These are phyloP conservation scores for Ramichloridium luteum DNA, from an alignment of 2,329 filamentous ascomycete genomes.

Conservation along the genomic window DNA sequence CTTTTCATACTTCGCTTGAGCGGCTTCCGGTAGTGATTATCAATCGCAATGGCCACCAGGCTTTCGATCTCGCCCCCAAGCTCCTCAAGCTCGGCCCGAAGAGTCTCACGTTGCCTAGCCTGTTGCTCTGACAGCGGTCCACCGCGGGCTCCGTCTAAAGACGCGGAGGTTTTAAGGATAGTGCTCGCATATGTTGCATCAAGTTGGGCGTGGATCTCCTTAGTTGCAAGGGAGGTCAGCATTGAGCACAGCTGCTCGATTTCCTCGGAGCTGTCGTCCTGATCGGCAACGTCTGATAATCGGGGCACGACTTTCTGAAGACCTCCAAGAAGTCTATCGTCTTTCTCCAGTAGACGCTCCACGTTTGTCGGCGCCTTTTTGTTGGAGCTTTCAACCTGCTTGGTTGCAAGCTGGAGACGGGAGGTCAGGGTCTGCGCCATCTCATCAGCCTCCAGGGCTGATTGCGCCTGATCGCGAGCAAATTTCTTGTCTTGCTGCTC, in stretches of 20 bases:
- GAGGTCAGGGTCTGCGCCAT: slow-evolving; percentile 19
- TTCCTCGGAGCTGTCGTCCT: slow-evolving; percentile 36
- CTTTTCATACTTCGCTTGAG: slow-evolving; percentile 35
- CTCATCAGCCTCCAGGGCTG: slow-evolving; percentile 28
- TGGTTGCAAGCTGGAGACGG: slow-evolving; percentile 30
- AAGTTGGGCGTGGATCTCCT: slow-evolving; percentile 31
- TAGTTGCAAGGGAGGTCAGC: slow-evolving; percentile 28
- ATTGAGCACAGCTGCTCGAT: slow-evolving; percentile 44
- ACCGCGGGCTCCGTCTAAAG: slow-evolving; percentile 12
- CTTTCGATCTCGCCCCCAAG: slow-evolving; percentile 57
- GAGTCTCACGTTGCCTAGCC: slow-evolving; percentile 28
- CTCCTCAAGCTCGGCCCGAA: slow-evolving; percentile 54
- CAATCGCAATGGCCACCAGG: slow-evolving; percentile 58
- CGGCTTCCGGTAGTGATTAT: slow-evolving; percentile 54
- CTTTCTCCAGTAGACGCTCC: slow-evolving; percentile 34
- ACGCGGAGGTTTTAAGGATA: slow-evolving; percentile 1
- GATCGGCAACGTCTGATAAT: slow-evolving; percentile 37
- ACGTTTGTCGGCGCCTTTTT: slow-evolving; percentile 39
- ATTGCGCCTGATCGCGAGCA: slow-evolving; percentile 30
- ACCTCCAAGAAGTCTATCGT: slow-evolving; percentile 53
- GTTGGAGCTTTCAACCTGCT: slow-evolving; percentile 37
- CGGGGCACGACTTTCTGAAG: slow-evolving; percentile 55
- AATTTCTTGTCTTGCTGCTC: slow-evolving; percentile 13
- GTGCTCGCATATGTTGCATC: slow-evolving; percentile 39
- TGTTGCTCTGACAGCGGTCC: slow-evolving; percentile 9